Evolutionary conservation across 495 filamentous ascomycete species (phyloP).

Genomic region (Talaromyces stipitatus): DNA sequence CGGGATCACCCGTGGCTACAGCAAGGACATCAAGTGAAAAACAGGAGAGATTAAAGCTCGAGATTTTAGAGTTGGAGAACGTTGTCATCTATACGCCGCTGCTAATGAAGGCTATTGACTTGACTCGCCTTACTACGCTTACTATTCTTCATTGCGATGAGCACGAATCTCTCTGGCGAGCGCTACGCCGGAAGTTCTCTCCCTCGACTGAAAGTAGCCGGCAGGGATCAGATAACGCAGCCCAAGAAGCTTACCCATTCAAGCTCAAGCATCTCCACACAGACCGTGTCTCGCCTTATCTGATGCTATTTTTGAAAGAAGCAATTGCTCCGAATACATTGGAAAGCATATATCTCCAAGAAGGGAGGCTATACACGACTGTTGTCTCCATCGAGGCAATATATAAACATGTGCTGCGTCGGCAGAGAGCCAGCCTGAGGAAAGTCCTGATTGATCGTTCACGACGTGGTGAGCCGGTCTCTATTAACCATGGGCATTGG

Average conservation of each 20-base stretch:
- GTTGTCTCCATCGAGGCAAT: slow-evolving; percentile 65
- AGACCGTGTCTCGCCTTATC: slow-evolving; percentile 64
- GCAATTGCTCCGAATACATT: slow-evolving; percentile 78
- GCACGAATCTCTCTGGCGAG: slow-evolving; percentile 76
- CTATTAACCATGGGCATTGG: slow-evolving; percentile 33
- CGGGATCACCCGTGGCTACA: background rate
- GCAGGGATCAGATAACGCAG: slow-evolving; percentile 6
- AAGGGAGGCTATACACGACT: slow-evolving; percentile 49
- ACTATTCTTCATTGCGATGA: slow-evolving; percentile 75
- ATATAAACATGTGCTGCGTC: slow-evolving; percentile 63
- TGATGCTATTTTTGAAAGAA: slow-evolving; percentile 81
- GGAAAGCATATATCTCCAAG: slow-evolving; percentile 79
- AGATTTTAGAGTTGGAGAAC: slow-evolving; percentile 78
- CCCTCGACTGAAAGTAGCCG: slow-evolving; percentile 32
- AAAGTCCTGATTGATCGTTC: slow-evolving; percentile 75
- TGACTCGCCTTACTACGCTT: slow-evolving; percentile 66
- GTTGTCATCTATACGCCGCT: slow-evolving; percentile 64
- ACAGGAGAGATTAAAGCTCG: slow-evolving; percentile 51
- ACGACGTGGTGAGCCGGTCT: slow-evolving; percentile 30
- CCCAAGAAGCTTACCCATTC: slow-evolving; percentile 52
- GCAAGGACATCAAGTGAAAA: background rate
- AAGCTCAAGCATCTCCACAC: slow-evolving; percentile 77
- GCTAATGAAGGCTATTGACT: slow-evolving; percentile 68
- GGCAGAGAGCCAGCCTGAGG: slow-evolving; percentile 64
- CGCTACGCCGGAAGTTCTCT: slow-evolving; percentile 62